These are phyloP conservation scores for Rubus parviflorus DNA, from an alignment of 306 rosid genomes.

Conservation along the genomic window DNA sequence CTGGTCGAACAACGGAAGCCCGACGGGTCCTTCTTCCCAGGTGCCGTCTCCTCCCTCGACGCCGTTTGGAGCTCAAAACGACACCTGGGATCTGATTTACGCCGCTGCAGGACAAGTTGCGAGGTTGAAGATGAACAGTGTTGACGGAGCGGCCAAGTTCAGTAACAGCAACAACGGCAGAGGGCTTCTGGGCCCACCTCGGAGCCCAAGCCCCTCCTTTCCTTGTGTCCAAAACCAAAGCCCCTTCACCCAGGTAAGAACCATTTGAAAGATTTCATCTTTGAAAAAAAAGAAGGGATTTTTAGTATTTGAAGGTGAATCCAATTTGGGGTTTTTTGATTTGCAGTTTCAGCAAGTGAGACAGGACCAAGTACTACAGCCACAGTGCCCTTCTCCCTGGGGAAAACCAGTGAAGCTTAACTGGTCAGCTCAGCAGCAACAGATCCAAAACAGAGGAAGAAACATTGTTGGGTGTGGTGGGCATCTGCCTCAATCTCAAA, in stretches of 20 bases:
- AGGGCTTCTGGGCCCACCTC: conserved; percentile 34
- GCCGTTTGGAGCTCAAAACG: conserved; percentile 46
- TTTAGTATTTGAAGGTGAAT: not conserved
- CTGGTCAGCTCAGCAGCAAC: conserved; percentile 43
- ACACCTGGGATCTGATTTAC: conserved; percentile 68
- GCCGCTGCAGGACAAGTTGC: conserved; percentile 81
- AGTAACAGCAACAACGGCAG: conserved; percentile 28
- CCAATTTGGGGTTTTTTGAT: not conserved
- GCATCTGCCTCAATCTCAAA: conserved; percentile 32
- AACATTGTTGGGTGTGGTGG: conserved; percentile 17
- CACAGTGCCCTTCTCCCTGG: conserved; percentile 39
- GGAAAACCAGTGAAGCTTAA: conserved; percentile 39
- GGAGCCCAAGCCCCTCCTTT: not conserved
- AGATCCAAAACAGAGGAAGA: conserved; percentile 41
- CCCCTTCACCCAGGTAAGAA: conserved; percentile 17
- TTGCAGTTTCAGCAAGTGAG: conserved; percentile 35
- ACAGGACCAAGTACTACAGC: conserved; percentile 32
- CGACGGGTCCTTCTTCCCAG: conserved; percentile 59
- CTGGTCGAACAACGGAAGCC: conserved; percentile 76
- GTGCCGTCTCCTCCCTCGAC: conserved; percentile 70
- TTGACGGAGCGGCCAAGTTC: conserved; percentile 22
- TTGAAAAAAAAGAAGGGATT: not conserved
- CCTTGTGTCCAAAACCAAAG: conserved; percentile 13
- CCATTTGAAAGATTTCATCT: not conserved
- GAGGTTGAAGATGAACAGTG: conserved; percentile 47